These are phyloP conservation scores for Diplodia seriata DNA, from an alignment of 2,329 filamentous ascomycete species.

Conservation along the genomic window DNA sequence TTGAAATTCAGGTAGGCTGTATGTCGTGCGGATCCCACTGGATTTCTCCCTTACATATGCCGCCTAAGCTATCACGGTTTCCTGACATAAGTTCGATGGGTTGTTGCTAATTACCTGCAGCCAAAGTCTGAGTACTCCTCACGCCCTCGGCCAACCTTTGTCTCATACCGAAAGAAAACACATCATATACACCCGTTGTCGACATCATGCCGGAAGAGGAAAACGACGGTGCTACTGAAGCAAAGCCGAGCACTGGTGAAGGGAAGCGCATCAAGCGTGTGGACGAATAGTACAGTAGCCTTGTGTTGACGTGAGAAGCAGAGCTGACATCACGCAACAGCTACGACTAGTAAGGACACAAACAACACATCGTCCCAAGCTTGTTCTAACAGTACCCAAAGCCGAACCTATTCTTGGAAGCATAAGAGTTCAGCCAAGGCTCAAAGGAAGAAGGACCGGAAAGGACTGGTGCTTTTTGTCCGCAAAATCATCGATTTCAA, in stretches of 20 bases:
- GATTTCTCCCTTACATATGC: no score
- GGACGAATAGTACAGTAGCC: conserved; percentile 12
- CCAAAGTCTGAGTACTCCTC: neutral
- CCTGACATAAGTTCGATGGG: no score
- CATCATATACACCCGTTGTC: no score
- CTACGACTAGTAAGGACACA: conserved; percentile 6
- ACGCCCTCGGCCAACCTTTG: neutral
- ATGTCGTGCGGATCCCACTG: no score
- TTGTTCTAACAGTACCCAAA: neutral
- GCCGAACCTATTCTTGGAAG: neutral
- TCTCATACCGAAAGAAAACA: neutral
- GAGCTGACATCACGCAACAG: neutral
- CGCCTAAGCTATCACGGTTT: neutral
- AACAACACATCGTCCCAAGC: neutral
- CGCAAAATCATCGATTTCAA: neutral
- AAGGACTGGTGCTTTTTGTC: neutral
- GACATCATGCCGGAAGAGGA: neutral
- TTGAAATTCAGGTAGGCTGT: neutral
- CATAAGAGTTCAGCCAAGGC: neutral
- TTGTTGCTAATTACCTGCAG: neutral
- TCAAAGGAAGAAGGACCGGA: neutral
- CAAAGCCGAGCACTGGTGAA: neutral
- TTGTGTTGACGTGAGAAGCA: neutral
- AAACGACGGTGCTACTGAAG: neutral
- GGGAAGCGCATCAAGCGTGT: conserved; percentile 14